Evolutionary conservation across 129 eudicot genomes (phyloP).

Genomic region (Centaurea solstitialis): DNA sequence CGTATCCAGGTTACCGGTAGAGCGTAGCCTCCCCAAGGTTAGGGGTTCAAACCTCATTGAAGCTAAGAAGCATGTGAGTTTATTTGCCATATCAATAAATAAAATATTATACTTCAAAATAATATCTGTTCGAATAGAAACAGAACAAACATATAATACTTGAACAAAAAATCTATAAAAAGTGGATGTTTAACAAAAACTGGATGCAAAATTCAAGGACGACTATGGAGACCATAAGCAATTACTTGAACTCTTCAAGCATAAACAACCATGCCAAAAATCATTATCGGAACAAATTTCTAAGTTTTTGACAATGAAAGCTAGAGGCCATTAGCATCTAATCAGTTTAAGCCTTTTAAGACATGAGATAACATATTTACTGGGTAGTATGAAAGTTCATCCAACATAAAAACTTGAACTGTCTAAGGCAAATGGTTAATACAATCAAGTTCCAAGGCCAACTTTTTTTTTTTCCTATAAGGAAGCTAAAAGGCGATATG

Average conservation of each 20-base stretch:
- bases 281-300: neutral
- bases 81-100: no score
- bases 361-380: neutral
- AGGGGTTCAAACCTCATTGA: no score
- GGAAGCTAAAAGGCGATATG: neutral
- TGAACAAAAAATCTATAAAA: neutral
- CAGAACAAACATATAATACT: neutral
- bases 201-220: neutral
- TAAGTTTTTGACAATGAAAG: neutral
- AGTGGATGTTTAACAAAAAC: neutral
- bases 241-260: neutral
- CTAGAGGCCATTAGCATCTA: neutral
- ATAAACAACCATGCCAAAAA: neutral
- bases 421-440: neutral
- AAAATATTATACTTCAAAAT: no score
- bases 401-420: neutral
- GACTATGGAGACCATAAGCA: neutral
- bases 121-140: neutral
- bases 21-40: no score
- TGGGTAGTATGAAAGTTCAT: neutral
- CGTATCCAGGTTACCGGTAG: no score
- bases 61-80: no score
- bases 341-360: neutral
- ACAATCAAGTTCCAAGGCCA: neutral
- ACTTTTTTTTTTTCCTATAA: neutral